These are phyloP conservation scores for Alternaria incomplexa DNA, from an alignment of 2,329 filamentous ascomycete genomes.

Conservation along the genomic window DNA sequence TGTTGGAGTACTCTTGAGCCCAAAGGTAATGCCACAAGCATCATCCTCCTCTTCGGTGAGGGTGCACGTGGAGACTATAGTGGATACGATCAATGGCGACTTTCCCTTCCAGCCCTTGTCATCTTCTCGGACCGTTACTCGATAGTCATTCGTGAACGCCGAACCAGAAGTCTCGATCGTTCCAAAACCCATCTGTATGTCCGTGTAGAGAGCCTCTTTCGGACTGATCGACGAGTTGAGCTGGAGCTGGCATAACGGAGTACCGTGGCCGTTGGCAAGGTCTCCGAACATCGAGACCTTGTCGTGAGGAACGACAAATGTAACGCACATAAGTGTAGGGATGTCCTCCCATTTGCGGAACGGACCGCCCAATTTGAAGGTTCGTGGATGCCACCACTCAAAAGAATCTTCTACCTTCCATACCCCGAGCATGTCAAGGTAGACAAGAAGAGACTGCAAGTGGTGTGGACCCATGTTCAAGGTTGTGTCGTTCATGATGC, in stretches of 20 bases:
- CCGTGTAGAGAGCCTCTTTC: slow-evolving; percentile 8
- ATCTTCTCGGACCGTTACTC: slow-evolving; percentile 14
- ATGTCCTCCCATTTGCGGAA: slow-evolving; percentile 23
- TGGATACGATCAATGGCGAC: slow-evolving; percentile 19
- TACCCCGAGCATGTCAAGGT: slow-evolving; percentile 16
- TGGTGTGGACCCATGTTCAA: slow-evolving; percentile 13
- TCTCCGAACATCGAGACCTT: slow-evolving; percentile 8
- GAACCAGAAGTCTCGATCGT: slow-evolving; percentile 7
- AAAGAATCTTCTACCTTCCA: neutral
- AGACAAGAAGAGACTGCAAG: slow-evolving; percentile 15
- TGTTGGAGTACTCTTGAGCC: slow-evolving; percentile 6
- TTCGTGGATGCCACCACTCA: neutral
- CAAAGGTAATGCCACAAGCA: slow-evolving; percentile 2
- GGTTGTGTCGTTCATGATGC: slow-evolving; percentile 9
- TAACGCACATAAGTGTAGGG: slow-evolving; percentile 18
- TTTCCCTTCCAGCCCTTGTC: slow-evolving; percentile 6
- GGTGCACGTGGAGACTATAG: slow-evolving; percentile 9
- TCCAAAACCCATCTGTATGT: slow-evolving; percentile 21
- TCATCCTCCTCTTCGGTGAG: neutral
- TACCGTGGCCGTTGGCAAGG: neutral
- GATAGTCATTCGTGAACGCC: slow-evolving; percentile 9
- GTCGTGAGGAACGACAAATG: slow-evolving; percentile 17
- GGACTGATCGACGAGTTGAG: slow-evolving; percentile 5
- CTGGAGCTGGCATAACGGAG: slow-evolving; percentile 10
- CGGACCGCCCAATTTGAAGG: neutral